A percentile compares a stretch with the other conserved stretches of the same genome.
Evolutionary conservation across 768 basidiomycete genomes (phyloP).

Genomic region (Naganishia vishniacii): DNA sequence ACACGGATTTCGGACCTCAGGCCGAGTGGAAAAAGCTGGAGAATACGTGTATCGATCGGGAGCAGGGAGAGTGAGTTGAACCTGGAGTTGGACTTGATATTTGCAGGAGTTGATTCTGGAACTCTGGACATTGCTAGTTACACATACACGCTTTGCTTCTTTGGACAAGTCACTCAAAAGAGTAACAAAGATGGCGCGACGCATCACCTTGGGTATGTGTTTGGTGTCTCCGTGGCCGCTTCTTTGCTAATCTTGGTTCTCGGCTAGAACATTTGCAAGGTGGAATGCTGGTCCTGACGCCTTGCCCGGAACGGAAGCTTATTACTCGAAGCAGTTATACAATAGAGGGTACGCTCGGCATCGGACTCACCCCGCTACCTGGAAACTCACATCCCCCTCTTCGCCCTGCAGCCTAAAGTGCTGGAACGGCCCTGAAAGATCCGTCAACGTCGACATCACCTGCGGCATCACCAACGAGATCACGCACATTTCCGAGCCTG

Average conservation of each 20-base stretch:
- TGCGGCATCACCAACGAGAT: conserved; percentile 84
- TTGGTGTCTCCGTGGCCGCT: neutral
- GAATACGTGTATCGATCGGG: conserved; percentile 67
- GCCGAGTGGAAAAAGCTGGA: conserved; percentile 98
- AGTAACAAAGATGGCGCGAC: conserved; percentile 68
- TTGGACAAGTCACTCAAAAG: conserved; percentile 80
- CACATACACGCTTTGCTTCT: conserved; percentile 88
- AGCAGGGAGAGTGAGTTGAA: conserved; percentile 77
- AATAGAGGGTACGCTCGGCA: conserved; percentile 48
- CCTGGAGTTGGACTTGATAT: neutral
- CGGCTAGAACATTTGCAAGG: conserved; percentile 56
- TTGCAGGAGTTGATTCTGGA: too few species aligned
- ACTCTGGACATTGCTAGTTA: conserved; percentile 60
- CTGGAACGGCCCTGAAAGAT: conserved; percentile 93
- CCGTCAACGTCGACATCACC: conserved; percentile 67
- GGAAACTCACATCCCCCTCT: neutral
- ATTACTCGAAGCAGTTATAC: conserved; percentile 77
- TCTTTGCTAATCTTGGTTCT: conserved; percentile 7
- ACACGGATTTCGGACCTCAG: conserved; percentile 61
- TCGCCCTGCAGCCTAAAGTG: conserved; percentile 66
- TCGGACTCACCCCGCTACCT: neutral
- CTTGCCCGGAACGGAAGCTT: conserved; percentile 57
- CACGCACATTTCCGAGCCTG: conserved; percentile 72
- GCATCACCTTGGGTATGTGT: conserved; percentile 75
- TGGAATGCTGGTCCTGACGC: conserved; percentile 67